phyloP scores from a whole-genome alignment of 116 monocot genomes.

The Phalaenopsis hybrid region DNA sequence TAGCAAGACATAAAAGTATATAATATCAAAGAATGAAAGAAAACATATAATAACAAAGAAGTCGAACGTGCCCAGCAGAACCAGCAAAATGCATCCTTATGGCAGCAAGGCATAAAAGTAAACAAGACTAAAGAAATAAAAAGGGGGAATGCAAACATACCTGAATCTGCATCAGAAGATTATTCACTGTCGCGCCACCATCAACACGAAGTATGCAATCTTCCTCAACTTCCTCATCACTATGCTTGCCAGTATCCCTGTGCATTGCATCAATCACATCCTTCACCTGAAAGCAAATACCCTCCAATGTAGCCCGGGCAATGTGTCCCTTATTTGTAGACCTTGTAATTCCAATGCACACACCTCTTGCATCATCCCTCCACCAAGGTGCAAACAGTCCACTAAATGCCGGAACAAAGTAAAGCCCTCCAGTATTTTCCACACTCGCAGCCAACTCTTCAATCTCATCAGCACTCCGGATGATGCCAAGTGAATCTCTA shows the following conservation, averaged over 20 bases:
- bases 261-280: conserved; percentile 86
- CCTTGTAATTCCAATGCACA: conserved; percentile 71
- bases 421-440: conserved; percentile 74
- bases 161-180: conserved; percentile 92
- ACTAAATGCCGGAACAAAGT: conserved; percentile 91
- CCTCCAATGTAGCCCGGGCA: conserved; percentile 78
- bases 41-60: too few relatives aligned
- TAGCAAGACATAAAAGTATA: too few relatives aligned
- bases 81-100: background rate
- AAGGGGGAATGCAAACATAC: conserved; percentile 19
- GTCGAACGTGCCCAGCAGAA: background rate
- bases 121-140: background rate
- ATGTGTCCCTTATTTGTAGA: conserved; percentile 72
- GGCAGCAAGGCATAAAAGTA: background rate
- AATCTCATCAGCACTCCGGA: conserved; percentile 50
- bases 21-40: too few relatives aligned
- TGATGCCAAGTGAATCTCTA: conserved; percentile 76
- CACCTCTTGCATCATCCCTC: conserved; percentile 86
- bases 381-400: conserved; percentile 97
- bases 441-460: conserved; percentile 56
- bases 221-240: conserved; percentile 24
- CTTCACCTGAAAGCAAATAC: conserved; percentile 94
- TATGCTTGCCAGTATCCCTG: conserved; percentile 54
- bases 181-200: conserved; percentile 86
- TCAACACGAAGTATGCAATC: conserved; percentile 81